phyloP scores from a whole-genome alignment of 208 protist genomes.

The Naegleria lovaniensis region DNA sequence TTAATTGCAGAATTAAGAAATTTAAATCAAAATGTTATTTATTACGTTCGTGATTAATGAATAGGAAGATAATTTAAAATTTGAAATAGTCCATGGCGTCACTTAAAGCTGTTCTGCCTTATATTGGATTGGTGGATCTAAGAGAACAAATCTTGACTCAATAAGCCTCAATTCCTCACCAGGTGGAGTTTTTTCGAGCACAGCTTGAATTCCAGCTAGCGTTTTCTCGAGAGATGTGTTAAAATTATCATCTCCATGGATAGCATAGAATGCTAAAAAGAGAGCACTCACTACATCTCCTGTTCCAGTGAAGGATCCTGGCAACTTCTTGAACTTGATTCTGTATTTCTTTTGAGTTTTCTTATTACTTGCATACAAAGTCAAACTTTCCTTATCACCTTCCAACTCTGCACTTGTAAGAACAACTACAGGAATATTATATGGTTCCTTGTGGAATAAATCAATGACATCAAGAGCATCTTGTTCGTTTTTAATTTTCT shows the following conservation, averaged over 20 bases:
- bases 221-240: conserved; percentile 34
- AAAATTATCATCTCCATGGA: conserved; percentile 26
- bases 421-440: conserved; percentile 59
- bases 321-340: conserved; percentile 41
- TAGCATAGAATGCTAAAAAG: conserved; percentile 31
- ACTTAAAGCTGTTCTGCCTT: background rate
- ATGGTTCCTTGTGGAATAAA: conserved; percentile 61
- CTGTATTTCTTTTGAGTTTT: conserved; percentile 29
- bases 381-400: conserved; percentile 2
- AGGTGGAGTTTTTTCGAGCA: conserved; percentile 29
- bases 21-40: conserved; percentile 18
- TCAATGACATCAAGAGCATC: conserved; percentile 58
- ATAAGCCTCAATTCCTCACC: background rate
- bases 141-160: background rate
- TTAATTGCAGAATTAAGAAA: background rate
- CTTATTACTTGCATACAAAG: background rate
- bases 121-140: background rate
- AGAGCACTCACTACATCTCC: conserved; percentile 51
- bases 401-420: conserved; percentile 57
- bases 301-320: conserved; percentile 52
- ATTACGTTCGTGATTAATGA: background rate
- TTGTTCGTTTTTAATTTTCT: conserved; percentile 56
- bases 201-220: conserved; percentile 30
- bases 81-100: background rate
- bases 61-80: too few relatives aligned